A percentile compares a stretch with the other conserved stretches of the same genome.
These are phyloP conservation scores for Acidiella bohemica DNA, from an alignment of 495 filamentous ascomycete species.

Conservation along the genomic window DNA sequence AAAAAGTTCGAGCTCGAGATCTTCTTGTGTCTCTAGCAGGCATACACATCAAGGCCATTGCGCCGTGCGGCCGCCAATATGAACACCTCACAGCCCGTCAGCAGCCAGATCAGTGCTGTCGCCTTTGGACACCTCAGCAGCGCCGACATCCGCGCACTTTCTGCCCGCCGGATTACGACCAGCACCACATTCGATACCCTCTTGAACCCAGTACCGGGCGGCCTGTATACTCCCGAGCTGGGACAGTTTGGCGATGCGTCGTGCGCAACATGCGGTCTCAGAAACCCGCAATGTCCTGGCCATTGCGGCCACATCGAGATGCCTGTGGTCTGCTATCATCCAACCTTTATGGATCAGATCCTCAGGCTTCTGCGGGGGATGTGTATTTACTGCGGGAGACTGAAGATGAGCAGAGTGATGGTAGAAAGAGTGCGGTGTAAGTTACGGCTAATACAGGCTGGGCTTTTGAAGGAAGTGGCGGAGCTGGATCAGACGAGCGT, in stretches of 20 bases:
- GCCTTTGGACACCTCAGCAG: slow-evolving; percentile 73
- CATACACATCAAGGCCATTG: too few species aligned
- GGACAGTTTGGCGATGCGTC: slow-evolving; percentile 75
- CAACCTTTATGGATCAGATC: slow-evolving; percentile 82
- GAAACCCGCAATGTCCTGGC: slow-evolving; percentile 53
- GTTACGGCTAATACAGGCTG: slow-evolving; percentile 71
- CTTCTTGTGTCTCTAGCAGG: too few species aligned
- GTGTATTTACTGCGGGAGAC: slow-evolving; percentile 76
- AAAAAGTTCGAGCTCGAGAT: too few species aligned
- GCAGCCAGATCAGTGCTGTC: slow-evolving; percentile 72
- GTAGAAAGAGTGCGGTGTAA: slow-evolving; percentile 72
- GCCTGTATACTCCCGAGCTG: slow-evolving; percentile 83
- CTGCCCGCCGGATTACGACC: slow-evolving; percentile 84
- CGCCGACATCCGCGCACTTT: slow-evolving; percentile 73
- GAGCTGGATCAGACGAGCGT: slow-evolving; percentile 45
- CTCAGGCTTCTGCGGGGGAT: slow-evolving; percentile 69
- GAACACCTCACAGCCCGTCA: slow-evolving; percentile 83
- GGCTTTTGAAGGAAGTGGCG: slow-evolving; percentile 60
- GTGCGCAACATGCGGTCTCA: slow-evolving; percentile 36
- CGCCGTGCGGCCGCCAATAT: slow-evolving; percentile 25
- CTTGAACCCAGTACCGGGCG: slow-evolving; percentile 70
- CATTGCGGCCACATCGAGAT: slow-evolving; percentile 93
- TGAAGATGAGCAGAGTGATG: slow-evolving; percentile 59
- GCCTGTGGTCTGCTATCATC: slow-evolving; percentile 82
- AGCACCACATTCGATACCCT: slow-evolving; percentile 79